A percentile compares a stretch with the other conserved stretches of the same genome.
Conservation (phyloP, 2,329 filamentous ascomycete species). For the Acarospora socialis region DNA sequence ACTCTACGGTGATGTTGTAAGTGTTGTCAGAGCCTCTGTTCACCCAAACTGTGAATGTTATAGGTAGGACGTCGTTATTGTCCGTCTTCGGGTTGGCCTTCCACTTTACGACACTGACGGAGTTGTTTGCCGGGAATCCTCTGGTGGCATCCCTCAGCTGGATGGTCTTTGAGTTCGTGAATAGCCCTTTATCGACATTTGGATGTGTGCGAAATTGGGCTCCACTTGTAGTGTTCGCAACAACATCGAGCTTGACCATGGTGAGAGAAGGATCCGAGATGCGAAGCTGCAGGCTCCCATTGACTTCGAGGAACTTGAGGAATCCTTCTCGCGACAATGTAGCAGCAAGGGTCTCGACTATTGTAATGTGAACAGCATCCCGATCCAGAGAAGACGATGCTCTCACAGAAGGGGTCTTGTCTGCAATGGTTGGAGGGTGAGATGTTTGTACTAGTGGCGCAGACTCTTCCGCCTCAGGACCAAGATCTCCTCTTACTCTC, state of each 20-base stretch:
- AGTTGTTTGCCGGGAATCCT: slow-evolving; percentile 88
- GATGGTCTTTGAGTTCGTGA: slow-evolving; percentile 68
- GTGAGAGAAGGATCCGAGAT: slow-evolving; percentile 80
- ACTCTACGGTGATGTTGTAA: slow-evolving; percentile 87
- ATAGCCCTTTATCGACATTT: slow-evolving; percentile 82
- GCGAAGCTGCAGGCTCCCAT: slow-evolving; percentile 79
- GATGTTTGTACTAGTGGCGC: slow-evolving; percentile 53
- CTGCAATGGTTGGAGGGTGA: slow-evolving; percentile 36
- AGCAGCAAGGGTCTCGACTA: slow-evolving; percentile 82
- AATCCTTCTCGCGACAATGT: slow-evolving; percentile 79
- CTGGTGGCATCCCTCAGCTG: slow-evolving; percentile 80
- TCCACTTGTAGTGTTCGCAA: slow-evolving; percentile 61
- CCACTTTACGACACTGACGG: slow-evolving; percentile 88
- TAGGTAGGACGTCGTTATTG: slow-evolving; percentile 67
- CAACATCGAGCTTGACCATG: slow-evolving; percentile 76
- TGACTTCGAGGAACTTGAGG: slow-evolving; percentile 74
- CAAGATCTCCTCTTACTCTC: slow-evolving; percentile 80
- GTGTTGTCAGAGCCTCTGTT: slow-evolving; percentile 70
- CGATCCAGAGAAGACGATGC: slow-evolving; percentile 57
- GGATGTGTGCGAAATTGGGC: slow-evolving; percentile 92
- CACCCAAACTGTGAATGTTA: slow-evolving; percentile 96
- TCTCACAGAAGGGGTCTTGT: slow-evolving; percentile 37
- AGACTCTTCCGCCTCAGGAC: slow-evolving; percentile 64
- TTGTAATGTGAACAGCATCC: slow-evolving; percentile 74
- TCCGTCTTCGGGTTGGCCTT: slow-evolving; percentile 69